These are phyloP conservation scores for Syzygium aqueum DNA, from an alignment of 345 rosid species.

Conservation along the genomic window DNA sequence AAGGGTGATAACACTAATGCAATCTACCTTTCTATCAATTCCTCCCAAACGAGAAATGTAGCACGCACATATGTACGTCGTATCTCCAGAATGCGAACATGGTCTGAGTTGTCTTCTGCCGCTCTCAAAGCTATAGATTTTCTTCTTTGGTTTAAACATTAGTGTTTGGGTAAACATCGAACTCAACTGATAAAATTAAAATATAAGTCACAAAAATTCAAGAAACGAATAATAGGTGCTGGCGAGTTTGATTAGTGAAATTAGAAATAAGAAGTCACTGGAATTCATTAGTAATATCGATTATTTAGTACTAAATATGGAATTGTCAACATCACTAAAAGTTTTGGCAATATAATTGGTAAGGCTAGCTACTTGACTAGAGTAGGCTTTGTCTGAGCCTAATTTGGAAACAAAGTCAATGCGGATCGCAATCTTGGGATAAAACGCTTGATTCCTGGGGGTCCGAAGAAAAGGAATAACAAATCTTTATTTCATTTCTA, in stretches of 20 bases:
- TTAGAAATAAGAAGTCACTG: not conserved
- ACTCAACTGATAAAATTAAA: not conserved
- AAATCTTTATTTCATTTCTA: not conserved
- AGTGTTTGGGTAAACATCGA: not conserved
- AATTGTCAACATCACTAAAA: not conserved
- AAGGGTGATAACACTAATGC: not conserved
- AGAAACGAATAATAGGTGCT: not conserved
- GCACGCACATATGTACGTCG: not conserved
- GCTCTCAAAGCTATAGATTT: not conserved
- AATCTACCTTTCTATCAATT: not conserved
- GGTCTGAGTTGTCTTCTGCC: not conserved
- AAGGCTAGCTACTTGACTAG: not conserved
- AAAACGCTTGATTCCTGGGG: not conserved
- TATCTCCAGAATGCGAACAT: not conserved
- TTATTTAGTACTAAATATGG: not conserved
- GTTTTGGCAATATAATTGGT: not conserved
- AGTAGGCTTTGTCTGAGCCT: not conserved
- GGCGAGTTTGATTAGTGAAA: not conserved
- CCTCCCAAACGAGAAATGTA: too few relatives aligned
- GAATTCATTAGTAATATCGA: not conserved
- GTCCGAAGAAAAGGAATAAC: not conserved
- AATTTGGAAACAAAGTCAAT: not conserved
- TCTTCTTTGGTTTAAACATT: not conserved
- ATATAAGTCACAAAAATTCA: not conserved
- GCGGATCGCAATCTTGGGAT: not conserved